Evolutionary conservation across 139 green algal genomes (phyloP).

Genomic region (Chlorella sp.): DNA sequence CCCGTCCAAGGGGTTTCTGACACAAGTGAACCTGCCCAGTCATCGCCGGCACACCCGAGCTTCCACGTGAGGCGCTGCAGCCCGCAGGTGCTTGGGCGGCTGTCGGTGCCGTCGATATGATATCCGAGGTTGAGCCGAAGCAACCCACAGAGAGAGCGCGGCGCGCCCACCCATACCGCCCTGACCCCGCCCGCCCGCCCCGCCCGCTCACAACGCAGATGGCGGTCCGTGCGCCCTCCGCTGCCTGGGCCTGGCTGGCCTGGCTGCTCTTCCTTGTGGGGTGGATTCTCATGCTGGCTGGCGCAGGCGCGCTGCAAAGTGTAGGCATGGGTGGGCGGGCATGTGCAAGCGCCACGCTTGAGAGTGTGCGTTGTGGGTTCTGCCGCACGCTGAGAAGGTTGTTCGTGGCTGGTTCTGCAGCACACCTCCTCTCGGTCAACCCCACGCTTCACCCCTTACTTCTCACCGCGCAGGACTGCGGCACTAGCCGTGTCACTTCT

Average conservation of each 20-base stretch:
- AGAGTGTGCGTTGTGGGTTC: neutral
- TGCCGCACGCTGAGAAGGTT: neutral
- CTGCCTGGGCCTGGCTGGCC: constrained; percentile 14
- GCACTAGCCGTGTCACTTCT: neutral
- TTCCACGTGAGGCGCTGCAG: neutral
- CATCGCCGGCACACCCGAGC: no score
- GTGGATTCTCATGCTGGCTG: constrained; percentile 31
- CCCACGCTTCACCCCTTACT: neutral
- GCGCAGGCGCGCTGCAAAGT: constrained; percentile 6
- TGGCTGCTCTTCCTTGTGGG: constrained; percentile 11
- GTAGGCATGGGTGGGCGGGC: neutral
- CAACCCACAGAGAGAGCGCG: no score
- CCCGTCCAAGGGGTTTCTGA: no score
- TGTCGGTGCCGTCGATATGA: neutral
- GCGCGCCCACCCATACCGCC: neutral
- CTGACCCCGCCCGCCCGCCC: no score
- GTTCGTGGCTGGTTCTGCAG: neutral
- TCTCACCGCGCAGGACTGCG: constrained; percentile 5
- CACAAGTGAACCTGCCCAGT: no score
- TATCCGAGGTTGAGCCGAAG: no score
- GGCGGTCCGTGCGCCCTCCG: constrained; percentile 6
- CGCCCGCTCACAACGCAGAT: neutral
- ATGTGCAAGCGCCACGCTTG: neutral
- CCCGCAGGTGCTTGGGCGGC: neutral
- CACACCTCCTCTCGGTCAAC: no score